A percentile compares a stretch with the other conserved stretches of the same genome.
phyloP scores from a whole-genome alignment of 2,329 filamentous ascomycete genomes.

The Cladophialophora psammophila region DNA sequence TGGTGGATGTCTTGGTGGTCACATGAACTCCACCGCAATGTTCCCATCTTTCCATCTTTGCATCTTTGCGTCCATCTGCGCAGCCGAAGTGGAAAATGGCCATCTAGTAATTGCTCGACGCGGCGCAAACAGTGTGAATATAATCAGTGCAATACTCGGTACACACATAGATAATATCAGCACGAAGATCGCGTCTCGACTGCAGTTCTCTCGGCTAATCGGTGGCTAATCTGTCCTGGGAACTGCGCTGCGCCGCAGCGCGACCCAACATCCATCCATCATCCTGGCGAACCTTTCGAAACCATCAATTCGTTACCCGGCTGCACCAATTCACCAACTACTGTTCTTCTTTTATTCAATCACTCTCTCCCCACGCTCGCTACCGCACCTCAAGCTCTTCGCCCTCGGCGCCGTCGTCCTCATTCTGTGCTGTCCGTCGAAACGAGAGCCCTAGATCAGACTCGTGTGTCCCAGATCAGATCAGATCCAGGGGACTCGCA shows the following conservation, averaged over 20 bases:
- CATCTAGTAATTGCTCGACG: neutral
- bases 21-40: constrained; percentile 23
- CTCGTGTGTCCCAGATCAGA: constrained; percentile 14
- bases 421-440: constrained; percentile 3
- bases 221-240: constrained; percentile 3
- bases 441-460: constrained; percentile 3
- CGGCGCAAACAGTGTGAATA: too few relatives aligned
- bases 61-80: constrained; percentile 4
- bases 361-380: constrained; percentile 18
- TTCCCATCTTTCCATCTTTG: too few relatives aligned
- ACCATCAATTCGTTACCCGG: constrained; percentile 1
- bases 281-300: neutral
- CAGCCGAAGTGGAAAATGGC: neutral
- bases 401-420: constrained; percentile 1
- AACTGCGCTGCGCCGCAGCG: constrained; percentile 1
- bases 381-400: constrained; percentile 8
- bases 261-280: constrained; percentile 8
- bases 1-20: constrained; percentile 30
- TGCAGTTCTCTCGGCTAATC: neutral
- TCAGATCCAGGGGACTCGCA: constrained; percentile 18
- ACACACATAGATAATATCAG: too few relatives aligned
- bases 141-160: too few relatives aligned
- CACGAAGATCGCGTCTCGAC: neutral
- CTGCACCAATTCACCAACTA: neutral
- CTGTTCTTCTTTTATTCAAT: constrained; percentile 7